phyloP scores from a whole-genome alignment of 1,284 basidiomycete genomes.

The Naganishia liquefaciens region DNA sequence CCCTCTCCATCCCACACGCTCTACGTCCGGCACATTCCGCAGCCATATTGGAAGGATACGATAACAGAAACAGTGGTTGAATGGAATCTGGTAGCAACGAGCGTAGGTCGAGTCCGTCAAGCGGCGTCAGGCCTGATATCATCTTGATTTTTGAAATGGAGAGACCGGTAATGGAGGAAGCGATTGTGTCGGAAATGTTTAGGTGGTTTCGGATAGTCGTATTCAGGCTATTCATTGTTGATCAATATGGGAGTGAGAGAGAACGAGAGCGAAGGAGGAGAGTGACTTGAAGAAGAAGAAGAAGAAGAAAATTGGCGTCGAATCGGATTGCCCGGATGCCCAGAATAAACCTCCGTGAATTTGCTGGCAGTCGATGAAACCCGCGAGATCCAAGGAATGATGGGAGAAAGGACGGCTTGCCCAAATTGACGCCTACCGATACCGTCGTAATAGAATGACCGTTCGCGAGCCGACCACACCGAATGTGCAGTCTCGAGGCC shows the following conservation, averaged over 20 bases:
- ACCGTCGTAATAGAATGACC: too few relatives aligned
- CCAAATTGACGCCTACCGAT: too few relatives aligned
- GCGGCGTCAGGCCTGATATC: slow-evolving; percentile 12
- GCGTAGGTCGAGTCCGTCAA: slow-evolving; percentile 11
- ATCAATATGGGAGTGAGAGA: background rate
- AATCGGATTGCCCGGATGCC: background rate
- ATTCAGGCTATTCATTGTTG: slow-evolving; percentile 20
- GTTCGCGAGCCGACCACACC: too few relatives aligned
- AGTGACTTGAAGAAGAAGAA: background rate
- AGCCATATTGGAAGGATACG: slow-evolving; percentile 23
- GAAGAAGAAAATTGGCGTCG: background rate
- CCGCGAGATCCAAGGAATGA: too few relatives aligned
- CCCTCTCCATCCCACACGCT: background rate
- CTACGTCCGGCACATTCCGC: background rate
- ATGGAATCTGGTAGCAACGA: slow-evolving; percentile 27
- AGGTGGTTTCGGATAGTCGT: slow-evolving; percentile 11
- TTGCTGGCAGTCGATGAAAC: background rate
- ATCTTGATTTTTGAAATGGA: slow-evolving; percentile 15
- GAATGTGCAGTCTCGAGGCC: too few relatives aligned
- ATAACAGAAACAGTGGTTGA: slow-evolving; percentile 28
- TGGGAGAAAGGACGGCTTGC: too few relatives aligned
- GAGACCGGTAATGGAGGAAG: slow-evolving; percentile 15
- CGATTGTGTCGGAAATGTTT: slow-evolving; percentile 24
- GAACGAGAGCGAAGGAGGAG: too few relatives aligned
- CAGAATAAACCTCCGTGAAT: too few relatives aligned